These are phyloP conservation scores for Zea luxurians DNA, from an alignment of 176 grass and related monocot species.

Conservation along the genomic window DNA sequence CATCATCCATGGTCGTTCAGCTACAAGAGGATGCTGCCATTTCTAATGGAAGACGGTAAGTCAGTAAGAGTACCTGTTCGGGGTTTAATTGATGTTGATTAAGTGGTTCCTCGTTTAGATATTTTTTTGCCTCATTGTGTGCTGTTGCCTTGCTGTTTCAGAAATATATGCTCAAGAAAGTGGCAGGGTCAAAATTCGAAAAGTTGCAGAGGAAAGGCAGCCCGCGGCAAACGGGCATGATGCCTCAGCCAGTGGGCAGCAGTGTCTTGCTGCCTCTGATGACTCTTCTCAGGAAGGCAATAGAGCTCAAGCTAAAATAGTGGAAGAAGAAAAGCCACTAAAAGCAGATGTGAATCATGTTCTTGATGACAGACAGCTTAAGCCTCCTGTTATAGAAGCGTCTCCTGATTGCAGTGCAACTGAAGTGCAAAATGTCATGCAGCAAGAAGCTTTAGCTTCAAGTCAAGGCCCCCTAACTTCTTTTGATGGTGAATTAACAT, in stretches of 20 bases:
- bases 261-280: slow-evolving; percentile 23
- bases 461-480: not conserved
- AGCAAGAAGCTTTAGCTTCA: slow-evolving; percentile 17
- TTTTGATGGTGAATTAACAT: slow-evolving; percentile 6
- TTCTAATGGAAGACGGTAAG: slow-evolving; percentile 71
- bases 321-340: slow-evolving; percentile 17
- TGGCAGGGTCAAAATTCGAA: slow-evolving; percentile 28
- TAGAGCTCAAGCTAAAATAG: slow-evolving; percentile 9
- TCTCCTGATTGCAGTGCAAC: slow-evolving; percentile 23
- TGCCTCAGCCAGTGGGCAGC: not conserved
- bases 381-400: slow-evolving; percentile 13
- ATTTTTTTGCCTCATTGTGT: slow-evolving; percentile 33
- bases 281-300: slow-evolving; percentile 9
- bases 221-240: not conserved
- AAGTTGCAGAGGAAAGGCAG: slow-evolving; percentile 12
- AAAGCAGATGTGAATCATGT: slow-evolving; percentile 4
- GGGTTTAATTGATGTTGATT: slow-evolving; percentile 3
- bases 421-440: slow-evolving; percentile 25
- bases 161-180: slow-evolving; percentile 33
- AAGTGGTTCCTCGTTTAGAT: not conserved
- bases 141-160: slow-evolving; percentile 36
- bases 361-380: not conserved
- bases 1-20: slow-evolving; percentile 62
- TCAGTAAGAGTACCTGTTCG: not conserved
- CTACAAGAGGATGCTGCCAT: slow-evolving; percentile 91